phyloP scores from a whole-genome alignment of 1,139 yeast genomes.

The Sugiyamaella grinbergsii region DNA sequence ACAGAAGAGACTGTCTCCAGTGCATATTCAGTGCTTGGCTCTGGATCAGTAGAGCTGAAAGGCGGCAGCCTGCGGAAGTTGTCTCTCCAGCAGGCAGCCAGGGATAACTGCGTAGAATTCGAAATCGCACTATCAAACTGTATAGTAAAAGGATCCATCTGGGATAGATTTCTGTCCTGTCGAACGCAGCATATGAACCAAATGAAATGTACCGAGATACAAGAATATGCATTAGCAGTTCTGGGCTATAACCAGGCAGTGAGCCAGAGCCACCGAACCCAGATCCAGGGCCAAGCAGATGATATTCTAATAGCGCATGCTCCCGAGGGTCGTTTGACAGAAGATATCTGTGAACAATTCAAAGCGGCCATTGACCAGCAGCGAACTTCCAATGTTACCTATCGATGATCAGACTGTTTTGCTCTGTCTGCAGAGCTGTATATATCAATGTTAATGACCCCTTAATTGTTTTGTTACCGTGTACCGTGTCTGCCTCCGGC shows the following conservation, averaged over 20 bases:
- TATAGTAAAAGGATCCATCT: constrained; percentile 33
- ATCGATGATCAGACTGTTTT: constrained; percentile 9
- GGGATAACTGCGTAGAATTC: constrained; percentile 41
- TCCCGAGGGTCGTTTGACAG: constrained; percentile 37
- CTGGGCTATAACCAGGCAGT: constrained; percentile 40
- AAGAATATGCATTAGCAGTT: constrained; percentile 39
- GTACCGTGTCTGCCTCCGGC: neutral
- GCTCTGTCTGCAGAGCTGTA: too few relatives aligned
- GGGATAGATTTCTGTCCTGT: constrained; percentile 34
- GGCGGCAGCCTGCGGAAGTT: constrained; percentile 14
- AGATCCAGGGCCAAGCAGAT: constrained; percentile 42
- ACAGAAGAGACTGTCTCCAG: neutral
- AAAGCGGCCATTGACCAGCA: constrained; percentile 28
- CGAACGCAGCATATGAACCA: constrained; percentile 26
- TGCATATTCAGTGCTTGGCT: constrained; percentile 7
- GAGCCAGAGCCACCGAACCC: constrained; percentile 33
- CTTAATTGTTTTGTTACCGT: too few relatives aligned
- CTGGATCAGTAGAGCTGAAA: constrained; percentile 7
- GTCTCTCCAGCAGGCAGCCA: constrained; percentile 34
- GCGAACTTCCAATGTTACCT: constrained; percentile 18
- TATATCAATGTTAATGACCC: neutral
- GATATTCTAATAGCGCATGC: constrained; percentile 40
- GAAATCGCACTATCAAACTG: constrained; percentile 38
- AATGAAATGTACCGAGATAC: constrained; percentile 42
- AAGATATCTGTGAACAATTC: constrained; percentile 28